Base-by-base conservation (phyloP, 2,329 filamentous ascomycete species). In the Xylariaceae sp. region DNA sequence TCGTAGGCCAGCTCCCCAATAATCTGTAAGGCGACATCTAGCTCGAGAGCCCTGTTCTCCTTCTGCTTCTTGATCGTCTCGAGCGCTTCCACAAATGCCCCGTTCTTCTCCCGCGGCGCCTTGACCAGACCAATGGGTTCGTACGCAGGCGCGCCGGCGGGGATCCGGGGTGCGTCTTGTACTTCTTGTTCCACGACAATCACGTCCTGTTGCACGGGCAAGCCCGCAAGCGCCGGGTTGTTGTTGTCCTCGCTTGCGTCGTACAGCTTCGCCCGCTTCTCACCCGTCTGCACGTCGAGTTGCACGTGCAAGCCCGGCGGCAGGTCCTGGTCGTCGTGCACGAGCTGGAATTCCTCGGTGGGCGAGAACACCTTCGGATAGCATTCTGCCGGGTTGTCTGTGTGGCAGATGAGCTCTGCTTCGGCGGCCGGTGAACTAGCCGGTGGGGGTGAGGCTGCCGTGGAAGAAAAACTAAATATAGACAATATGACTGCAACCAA, bases 1-100 rank as follows among this genome's bases (percentile, higher is more conserved):
- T 83, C 81, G 57, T 84, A 79, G 0, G 79, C 73, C 18, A 83
- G 62, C 5, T 84, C 79, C 44, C 74, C 68, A n/a, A 85, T 68
- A 23, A 67, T 67, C 23, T 74, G 69, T 6, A 85, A 66, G 0
- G 74, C 73, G 9, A 62, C 62, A 28, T 73, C 69, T 11, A 77
- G 62, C 3, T 55, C 58, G 13, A 48, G 35, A 8, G 44, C 42
- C 14, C 53, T 44, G 5, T 28, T 50, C 14, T 45, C 48, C 9
- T 53, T 50, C n/a, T 67, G 64, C 32, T 59, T 66, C 51, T 74
- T 73, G 34, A 81, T 56, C 27, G 69, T 62, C 23, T 66, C 59
- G 34, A 81, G 60, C 7, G 73, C 70, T 16, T 66, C 59, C 40
- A 61, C 54, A 51, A 76, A 76, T 6, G 57, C 62, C 9, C 59